Percentiles rank a stretch among this genome's conserved stretches.
These are phyloP conservation scores for Suaeda aralocaspica DNA, from an alignment of 148 eudicot genomes.

Conservation along the genomic window DNA sequence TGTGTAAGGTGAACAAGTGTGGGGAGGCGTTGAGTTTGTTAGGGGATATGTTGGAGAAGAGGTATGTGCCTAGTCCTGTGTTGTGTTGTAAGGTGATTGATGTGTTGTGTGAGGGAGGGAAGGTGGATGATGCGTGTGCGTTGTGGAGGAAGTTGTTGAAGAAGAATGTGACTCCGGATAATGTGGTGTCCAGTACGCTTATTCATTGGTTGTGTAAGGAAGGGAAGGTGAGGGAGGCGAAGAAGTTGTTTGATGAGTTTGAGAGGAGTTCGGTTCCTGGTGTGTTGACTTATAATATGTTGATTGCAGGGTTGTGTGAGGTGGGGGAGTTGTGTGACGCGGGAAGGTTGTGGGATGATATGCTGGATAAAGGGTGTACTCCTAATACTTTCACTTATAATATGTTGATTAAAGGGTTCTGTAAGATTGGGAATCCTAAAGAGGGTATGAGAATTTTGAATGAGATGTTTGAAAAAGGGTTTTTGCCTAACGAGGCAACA, in stretches of 20 bases:
- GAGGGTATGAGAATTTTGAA: constrained; percentile 67
- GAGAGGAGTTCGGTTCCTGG: constrained; percentile 67
- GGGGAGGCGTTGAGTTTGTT: constrained; percentile 78
- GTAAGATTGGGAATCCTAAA: constrained; percentile 60
- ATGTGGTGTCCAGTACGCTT: constrained; percentile 61
- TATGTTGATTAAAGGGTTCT: constrained; percentile 75
- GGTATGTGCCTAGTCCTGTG: constrained; percentile 49
- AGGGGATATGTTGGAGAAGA: constrained; percentile 70
- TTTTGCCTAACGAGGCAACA: constrained; percentile 57
- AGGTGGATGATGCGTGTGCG: constrained; percentile 61
- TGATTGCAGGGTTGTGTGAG: constrained; percentile 85
- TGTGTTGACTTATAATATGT: constrained; percentile 64
- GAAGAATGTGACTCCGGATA: constrained; percentile 65
- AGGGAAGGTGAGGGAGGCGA: constrained; percentile 64
- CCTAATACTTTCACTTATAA: constrained; percentile 78
- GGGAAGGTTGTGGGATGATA: constrained; percentile 78
- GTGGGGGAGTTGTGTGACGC: constrained; percentile 76
- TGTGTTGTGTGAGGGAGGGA: constrained; percentile 59
- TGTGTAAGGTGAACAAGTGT: constrained; percentile 58
- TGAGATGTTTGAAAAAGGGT: constrained; percentile 70
- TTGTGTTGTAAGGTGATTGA: constrained; percentile 81
- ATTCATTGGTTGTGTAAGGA: constrained; percentile 86
- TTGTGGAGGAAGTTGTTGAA: constrained; percentile 75
- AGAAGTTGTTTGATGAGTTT: constrained; percentile 72
- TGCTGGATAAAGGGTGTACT: constrained; percentile 64